A percentile compares a stretch with the other conserved stretches of the same genome.
phyloP scores from a whole-genome alignment of 495 filamentous ascomycete genomes.

The Ramalina intermedia region DNA sequence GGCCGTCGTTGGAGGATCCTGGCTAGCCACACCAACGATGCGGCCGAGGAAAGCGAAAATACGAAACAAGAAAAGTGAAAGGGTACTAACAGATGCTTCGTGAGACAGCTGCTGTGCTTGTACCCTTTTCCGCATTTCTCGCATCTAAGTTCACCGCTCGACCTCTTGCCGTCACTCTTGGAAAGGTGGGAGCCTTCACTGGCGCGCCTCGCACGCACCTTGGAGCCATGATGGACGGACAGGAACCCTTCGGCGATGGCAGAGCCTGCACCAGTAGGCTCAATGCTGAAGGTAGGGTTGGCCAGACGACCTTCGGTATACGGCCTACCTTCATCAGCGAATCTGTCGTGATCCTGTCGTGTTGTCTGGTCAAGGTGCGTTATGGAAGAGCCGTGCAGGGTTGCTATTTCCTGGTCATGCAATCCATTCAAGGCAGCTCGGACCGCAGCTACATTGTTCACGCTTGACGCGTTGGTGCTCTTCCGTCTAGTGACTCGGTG shows the following conservation, averaged over 20 bases:
- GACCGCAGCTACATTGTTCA: conserved; percentile 59
- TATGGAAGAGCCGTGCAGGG: conserved; percentile 24
- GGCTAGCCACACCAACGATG: not conserved
- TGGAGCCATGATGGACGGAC: conserved; percentile 25
- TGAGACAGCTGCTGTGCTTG: conserved; percentile 99
- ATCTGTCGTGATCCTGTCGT: not conserved
- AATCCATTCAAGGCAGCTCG: conserved; percentile 60
- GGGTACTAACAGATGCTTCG: conserved; percentile 97
- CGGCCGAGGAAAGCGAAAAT: conserved; percentile 1
- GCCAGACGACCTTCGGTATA: not conserved
- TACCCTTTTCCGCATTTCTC: conserved; percentile 99
- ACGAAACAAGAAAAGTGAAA: conserved; percentile 14
- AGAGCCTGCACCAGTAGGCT: conserved; percentile 41
- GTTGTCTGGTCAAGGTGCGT: not conserved
- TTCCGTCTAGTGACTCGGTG: conserved; percentile 87
- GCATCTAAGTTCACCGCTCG: conserved; percentile 77
- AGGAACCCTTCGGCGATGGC: conserved; percentile 14
- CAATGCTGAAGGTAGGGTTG: conserved; percentile 28
- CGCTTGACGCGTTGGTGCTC: conserved; percentile 68
- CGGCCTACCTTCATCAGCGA: not conserved
- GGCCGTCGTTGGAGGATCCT: too few species aligned
- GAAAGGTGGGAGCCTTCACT: conserved; percentile 72
- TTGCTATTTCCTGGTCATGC: conserved; percentile 12
- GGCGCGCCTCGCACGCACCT: conserved; percentile 61
- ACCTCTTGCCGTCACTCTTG: conserved; percentile 62